Conservation (phyloP, 345 rosid genomes). For the Syzygium oleosum region DNA sequence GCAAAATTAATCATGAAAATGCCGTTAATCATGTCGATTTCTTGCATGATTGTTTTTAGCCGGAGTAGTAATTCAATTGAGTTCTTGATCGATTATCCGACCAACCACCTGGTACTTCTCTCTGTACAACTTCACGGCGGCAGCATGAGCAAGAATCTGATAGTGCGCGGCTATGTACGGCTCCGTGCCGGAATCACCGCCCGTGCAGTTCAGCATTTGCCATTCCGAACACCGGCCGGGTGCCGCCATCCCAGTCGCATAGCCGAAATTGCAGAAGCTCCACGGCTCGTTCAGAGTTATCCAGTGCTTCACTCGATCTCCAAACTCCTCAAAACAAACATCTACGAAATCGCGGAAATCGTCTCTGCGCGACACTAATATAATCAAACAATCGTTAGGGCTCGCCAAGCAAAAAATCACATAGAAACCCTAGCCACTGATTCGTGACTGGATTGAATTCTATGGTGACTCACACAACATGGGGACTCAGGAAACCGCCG, state of each 20-base stretch:
- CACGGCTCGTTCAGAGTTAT: constrained; percentile 47
- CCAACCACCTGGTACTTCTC: constrained; percentile 26
- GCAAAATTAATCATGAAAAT: not conserved
- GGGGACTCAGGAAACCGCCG: constrained; percentile 18
- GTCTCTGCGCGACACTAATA: constrained; percentile 1
- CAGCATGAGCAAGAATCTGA: constrained; percentile 43
- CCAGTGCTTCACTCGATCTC: constrained; percentile 58
- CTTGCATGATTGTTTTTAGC: not conserved
- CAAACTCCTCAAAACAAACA: constrained; percentile 33
- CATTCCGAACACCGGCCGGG: constrained; percentile 42
- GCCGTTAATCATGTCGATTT: not conserved
- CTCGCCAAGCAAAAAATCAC: not conserved
- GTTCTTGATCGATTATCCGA: not conserved
- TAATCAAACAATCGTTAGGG: too few relatives aligned
- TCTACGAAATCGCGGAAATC: constrained; percentile 32
- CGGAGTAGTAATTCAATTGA: not conserved
- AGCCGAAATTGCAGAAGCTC: constrained; percentile 13
- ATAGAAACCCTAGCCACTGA: not conserved
- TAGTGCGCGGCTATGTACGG: constrained; percentile 36
- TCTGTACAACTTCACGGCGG: constrained; percentile 22
- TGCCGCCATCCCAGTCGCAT: constrained; percentile 8
- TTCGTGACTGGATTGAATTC: not conserved
- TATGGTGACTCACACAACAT: constrained; percentile 15
- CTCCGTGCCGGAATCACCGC: constrained; percentile 36
- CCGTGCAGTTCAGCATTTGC: constrained; percentile 17